Base-by-base conservation (phyloP, 2,329 filamentous ascomycete genomes). In the Penicillium sp. region DNA sequence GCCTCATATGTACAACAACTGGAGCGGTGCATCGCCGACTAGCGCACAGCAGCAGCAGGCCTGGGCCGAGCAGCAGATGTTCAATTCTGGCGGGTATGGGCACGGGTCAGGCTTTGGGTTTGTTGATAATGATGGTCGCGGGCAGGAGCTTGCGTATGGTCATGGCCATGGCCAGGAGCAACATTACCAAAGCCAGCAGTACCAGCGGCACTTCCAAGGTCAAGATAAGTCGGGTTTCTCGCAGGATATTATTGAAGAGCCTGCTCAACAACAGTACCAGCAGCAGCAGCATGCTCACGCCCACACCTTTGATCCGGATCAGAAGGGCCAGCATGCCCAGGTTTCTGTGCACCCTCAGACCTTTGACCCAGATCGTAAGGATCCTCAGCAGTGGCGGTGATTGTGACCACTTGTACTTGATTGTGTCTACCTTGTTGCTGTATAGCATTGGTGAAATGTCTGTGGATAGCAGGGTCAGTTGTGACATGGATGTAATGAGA, bases 1-100 rank as follows among this genome's bases (percentile, higher is more conserved):
- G 0, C 55, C 57, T 20, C 64, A 72, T 31, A 57, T 74, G 14
- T 71, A 73, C 49, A 69, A 69, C 7, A 67, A 67, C 35, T 76
- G 72, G 71, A 68, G 71, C 20, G 69, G 72, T 10, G 18, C n/a
- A 49, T 67, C 69, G 11, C 61, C 66, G n/a, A 69, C 68, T 43
- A 68, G 61, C 49, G 66, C 69, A 2, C 67, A 71, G 18, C 57
- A 49, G 13, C 61, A 60, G 29, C 63, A 66, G 24, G 65, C 39
- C 40, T 56, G 57, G 51, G 52, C 49, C 9, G 39, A 56, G 35
- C 44, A 50, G 14, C 59, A 61, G 43, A 44, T 50, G 26, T 47
- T 57, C 39, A 34, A 29, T 11, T 6, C 52, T 6, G 52, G 54
- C 46, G 10, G 54, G n/a, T 60, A 65, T 34, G 64, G 61, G 1